A percentile compares a stretch with the other conserved stretches of the same genome.
These are phyloP conservation scores for Isabelozyma pseudorhagii DNA, from an alignment of 805 yeast genomes.

Conservation along the genomic window DNA sequence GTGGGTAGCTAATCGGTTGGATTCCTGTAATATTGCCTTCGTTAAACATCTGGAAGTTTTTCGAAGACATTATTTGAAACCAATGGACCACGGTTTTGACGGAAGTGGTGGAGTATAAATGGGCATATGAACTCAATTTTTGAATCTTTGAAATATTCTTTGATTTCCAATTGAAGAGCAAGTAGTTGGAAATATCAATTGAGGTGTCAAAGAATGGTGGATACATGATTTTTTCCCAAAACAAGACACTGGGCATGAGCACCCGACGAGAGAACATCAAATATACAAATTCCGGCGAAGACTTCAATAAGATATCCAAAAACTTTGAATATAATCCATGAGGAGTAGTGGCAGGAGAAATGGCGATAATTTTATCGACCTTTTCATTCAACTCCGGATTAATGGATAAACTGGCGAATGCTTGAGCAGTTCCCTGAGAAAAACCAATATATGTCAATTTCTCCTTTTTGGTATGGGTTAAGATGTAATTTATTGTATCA, in stretches of 20 bases:
- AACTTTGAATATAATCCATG: slow-evolving; percentile 75
- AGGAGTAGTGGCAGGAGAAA: slow-evolving; percentile 94
- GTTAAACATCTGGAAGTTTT: slow-evolving; percentile 85
- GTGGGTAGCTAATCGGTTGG: slow-evolving; percentile 37
- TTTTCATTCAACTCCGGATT: slow-evolving; percentile 60
- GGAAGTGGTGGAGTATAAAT: slow-evolving; percentile 85
- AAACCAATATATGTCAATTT: slow-evolving; percentile 78
- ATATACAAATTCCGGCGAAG: slow-evolving; percentile 72
- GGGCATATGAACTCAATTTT: slow-evolving; percentile 78
- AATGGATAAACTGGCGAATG: slow-evolving; percentile 74
- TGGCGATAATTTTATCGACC: slow-evolving; percentile 63
- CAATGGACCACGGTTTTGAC: slow-evolving; percentile 95
- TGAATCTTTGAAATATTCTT: slow-evolving; percentile 67
- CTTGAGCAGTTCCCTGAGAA: slow-evolving; percentile 93
- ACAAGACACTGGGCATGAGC: slow-evolving; percentile 69
- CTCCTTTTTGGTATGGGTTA: slow-evolving; percentile 40
- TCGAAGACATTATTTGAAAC: slow-evolving; percentile 83
- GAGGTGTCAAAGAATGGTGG: slow-evolving; percentile 71
- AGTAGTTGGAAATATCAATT: slow-evolving; percentile 66
- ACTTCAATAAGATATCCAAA: slow-evolving; percentile 68
- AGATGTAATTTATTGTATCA: slow-evolving; percentile 69
- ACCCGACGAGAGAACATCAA: slow-evolving; percentile 71
- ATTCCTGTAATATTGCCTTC: slow-evolving; percentile 40
- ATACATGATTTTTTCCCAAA: slow-evolving; percentile 77
- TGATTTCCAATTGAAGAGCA: slow-evolving; percentile 80